Percentiles rank a stretch among this genome's conserved stretches.
These are phyloP conservation scores for Agastache rugosa DNA, from an alignment of 257 asterid species.

Conservation along the genomic window DNA sequence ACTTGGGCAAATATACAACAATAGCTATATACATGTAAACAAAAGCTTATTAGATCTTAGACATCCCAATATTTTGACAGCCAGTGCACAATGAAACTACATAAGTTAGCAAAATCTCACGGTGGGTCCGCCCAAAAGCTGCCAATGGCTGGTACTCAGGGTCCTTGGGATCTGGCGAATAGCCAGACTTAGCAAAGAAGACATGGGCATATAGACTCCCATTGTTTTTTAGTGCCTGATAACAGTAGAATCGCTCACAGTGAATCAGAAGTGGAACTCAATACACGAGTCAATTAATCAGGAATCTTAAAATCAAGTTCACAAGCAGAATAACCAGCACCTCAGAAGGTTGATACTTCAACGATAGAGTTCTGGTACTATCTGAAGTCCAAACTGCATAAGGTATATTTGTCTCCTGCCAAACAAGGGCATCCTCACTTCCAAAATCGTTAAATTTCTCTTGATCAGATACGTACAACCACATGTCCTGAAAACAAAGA, in stretches of 20 bases:
- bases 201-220: slow-evolving; percentile 95
- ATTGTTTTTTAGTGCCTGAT: slow-evolving; percentile 78
- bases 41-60: slow-evolving; percentile 27
- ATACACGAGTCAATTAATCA: slow-evolving; percentile 13
- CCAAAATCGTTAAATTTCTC: slow-evolving; percentile 79
- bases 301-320: slow-evolving; percentile 17
- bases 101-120: slow-evolving; percentile 53
- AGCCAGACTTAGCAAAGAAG: slow-evolving; percentile 94
- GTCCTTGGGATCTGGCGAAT: slow-evolving; percentile 82
- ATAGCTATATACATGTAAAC: slow-evolving; percentile 58
- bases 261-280: slow-evolving; percentile 17
- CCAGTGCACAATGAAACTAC: not conserved
- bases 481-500: slow-evolving; percentile 77
- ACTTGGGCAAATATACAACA: slow-evolving; percentile 79
- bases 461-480: slow-evolving; percentile 84
- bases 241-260: slow-evolving; percentile 22
- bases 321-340: slow-evolving; percentile 45
- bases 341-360: slow-evolving; percentile 85
- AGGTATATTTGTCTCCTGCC: slow-evolving; percentile 97
- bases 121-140: slow-evolving; percentile 75
- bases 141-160: slow-evolving; percentile 93
- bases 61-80: slow-evolving; percentile 21
- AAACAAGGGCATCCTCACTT: slow-evolving; percentile 77
- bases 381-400: slow-evolving; percentile 93
- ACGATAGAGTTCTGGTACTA: slow-evolving; percentile 72